A percentile compares a stretch with the other conserved stretches of the same genome.
Conservation (phyloP, 1,139 yeast genomes). For the Arxiozyma slooffiae region DNA sequence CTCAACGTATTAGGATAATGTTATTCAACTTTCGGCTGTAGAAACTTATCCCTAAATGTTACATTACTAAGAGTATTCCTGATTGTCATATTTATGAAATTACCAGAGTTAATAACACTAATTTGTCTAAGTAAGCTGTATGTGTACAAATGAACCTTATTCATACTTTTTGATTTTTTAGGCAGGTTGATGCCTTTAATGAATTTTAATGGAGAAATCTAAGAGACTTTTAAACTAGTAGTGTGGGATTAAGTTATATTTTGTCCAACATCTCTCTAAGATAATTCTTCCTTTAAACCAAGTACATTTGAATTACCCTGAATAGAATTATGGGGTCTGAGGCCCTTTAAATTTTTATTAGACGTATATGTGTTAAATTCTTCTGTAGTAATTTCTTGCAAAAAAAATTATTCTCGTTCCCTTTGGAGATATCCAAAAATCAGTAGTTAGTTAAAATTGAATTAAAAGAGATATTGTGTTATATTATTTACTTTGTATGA, state of each 20-base stretch:
- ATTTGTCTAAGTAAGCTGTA: background rate
- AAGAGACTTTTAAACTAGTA: slow-evolving; percentile 26
- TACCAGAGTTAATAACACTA: background rate
- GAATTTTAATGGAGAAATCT: slow-evolving; percentile 24
- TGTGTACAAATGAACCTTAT: background rate
- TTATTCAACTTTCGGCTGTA: slow-evolving; percentile 23
- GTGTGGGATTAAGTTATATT: background rate
- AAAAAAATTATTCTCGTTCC: slow-evolving; percentile 24
- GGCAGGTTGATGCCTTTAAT: slow-evolving; percentile 3
- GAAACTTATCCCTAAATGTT: slow-evolving; percentile 12
- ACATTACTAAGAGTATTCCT: slow-evolving; percentile 9
- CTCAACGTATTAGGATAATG: slow-evolving; percentile 23
- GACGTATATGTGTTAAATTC: slow-evolving; percentile 4
- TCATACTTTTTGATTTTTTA: slow-evolving; percentile 1
- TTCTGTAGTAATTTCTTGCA: slow-evolving; percentile 22
- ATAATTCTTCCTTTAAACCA: background rate
- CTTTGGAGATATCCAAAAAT: slow-evolving; percentile 27
- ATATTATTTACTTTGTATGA: background rate
- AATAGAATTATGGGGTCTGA: background rate
- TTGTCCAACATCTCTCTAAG: background rate
- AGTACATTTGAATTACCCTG: background rate
- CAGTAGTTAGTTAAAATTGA: slow-evolving; percentile 26
- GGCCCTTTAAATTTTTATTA: background rate
- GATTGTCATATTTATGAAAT: slow-evolving; percentile 4
- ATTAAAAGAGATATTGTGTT: slow-evolving; percentile 21